phyloP scores from a whole-genome alignment of 129 eudicot species.

The Flaveria linearis region DNA sequence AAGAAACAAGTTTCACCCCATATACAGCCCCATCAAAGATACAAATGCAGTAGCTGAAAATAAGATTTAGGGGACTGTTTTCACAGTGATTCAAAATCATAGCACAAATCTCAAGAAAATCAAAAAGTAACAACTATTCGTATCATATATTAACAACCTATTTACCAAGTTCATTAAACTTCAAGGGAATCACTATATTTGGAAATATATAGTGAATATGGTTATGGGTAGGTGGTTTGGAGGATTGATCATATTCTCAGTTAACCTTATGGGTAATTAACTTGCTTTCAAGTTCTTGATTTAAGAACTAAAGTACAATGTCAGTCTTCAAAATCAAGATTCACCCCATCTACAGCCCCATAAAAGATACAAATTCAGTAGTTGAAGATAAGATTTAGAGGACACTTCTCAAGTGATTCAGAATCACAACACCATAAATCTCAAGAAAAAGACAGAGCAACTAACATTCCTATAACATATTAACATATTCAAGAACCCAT shows the following conservation, averaged over 20 bases:
- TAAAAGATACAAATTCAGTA: too few species aligned
- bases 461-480: not conserved
- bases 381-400: too few species aligned
- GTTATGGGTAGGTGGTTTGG: too few species aligned
- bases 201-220: too few species aligned
- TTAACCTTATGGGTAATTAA: too few species aligned
- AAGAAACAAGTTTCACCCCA: not conserved
- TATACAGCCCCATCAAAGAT: not conserved
- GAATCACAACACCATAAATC: not conserved
- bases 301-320: too few species aligned
- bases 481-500: not conserved
- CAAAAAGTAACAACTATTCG: not conserved
- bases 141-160: not conserved
- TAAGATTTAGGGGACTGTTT: not conserved
- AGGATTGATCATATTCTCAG: too few species aligned
- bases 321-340: too few species aligned
- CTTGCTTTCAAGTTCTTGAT: too few species aligned
- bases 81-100: not conserved
- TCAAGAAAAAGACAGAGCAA: slow-evolving; percentile 1
- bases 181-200: too few species aligned
- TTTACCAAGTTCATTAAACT: not conserved
- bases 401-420: not conserved
- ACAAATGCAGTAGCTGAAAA: not conserved
- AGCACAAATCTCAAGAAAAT: not conserved
- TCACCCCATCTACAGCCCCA: too few species aligned